Base-by-base conservation (phyloP, 139 green algal species). In the Coelastrella sp. region DNA sequence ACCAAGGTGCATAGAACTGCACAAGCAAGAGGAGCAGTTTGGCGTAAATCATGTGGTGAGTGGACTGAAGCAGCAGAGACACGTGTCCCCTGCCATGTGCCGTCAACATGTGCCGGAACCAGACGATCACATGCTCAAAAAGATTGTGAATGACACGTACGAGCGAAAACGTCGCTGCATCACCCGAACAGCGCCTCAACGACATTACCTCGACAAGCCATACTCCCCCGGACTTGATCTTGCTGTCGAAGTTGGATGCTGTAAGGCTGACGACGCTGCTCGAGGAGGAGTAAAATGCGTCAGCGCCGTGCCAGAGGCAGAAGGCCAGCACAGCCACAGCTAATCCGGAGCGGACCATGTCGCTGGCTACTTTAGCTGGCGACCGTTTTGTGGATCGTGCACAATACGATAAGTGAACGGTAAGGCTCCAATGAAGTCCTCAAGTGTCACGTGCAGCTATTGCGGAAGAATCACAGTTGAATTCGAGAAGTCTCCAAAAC, bases 1-100 rank as follows among this genome's bases (percentile, higher is more conserved):
- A 95, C 93, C 93, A 96, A 0, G 94, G 94, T 0, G 94, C 94
- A 35, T 96, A 96, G 68, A 96, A 96, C 89, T 95, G 89, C 49
- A 82, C 27, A 3, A 49, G 8, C 61, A 82, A 60, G 22, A 15
- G 70, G 7, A 85, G 20, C 27, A 68, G 59, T 14, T 49, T 49
- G 35, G 35, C 35, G 35, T 49, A 3, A 49, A 49, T 49, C 35
- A 49, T 49, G 27, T 10, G 19, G 12, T 10, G 58, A n/a, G 6
- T 14, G 17, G 78, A 56, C 11, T 6, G 60, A 8, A 79, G 86
- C 73, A 75, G 9, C 8, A 61, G 9, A 84, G 73, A 27, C 35
- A 83, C 35, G 84, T 57, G 27, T 81, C 17, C 24, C 7, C 20
- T 6, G 17, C 7, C 17, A 27, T 27, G 66, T 61, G 70, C 20